phyloP scores from a whole-genome alignment of 2,329 filamentous ascomycete genomes.

The Fusarium equiseti region DNA sequence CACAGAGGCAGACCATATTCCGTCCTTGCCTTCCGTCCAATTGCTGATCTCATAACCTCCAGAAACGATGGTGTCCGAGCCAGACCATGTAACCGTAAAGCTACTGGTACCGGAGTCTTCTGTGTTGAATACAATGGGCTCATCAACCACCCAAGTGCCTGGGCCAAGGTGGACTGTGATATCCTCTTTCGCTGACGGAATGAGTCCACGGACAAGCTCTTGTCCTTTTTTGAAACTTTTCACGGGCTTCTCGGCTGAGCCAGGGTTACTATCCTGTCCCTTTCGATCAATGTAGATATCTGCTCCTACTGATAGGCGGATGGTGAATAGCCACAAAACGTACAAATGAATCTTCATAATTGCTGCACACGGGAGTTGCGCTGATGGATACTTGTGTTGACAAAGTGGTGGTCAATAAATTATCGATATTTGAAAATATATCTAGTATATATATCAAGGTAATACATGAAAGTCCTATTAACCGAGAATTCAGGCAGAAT shows the following conservation, averaged over 20 bases:
- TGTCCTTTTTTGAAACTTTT: neutral
- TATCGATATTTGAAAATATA: fast-evolving
- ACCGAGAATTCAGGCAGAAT: neutral
- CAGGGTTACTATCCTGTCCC: neutral
- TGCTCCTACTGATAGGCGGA: neutral
- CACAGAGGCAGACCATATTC: constrained; percentile 2
- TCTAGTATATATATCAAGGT: neutral
- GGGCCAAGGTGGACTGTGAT: constrained; percentile 2
- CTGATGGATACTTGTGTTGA: too few species aligned
- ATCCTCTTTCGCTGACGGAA: neutral
- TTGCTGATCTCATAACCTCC: neutral
- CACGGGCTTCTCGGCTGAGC: neutral
- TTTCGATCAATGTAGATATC: neutral
- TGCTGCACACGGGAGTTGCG: neutral
- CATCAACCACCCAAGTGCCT: constrained; percentile 1
- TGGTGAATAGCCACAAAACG: neutral
- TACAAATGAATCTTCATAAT: neutral
- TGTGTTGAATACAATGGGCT: neutral
- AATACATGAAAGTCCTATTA: neutral
- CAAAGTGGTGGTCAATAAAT: neutral
- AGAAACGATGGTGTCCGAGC: neutral
- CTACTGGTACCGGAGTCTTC: neutral
- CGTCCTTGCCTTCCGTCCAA: neutral
- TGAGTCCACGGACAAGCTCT: neutral
- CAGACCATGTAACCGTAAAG: neutral